These are phyloP conservation scores for Acanthamoeba rhysodes DNA, from an alignment of 208 protist species.

Conservation along the genomic window DNA sequence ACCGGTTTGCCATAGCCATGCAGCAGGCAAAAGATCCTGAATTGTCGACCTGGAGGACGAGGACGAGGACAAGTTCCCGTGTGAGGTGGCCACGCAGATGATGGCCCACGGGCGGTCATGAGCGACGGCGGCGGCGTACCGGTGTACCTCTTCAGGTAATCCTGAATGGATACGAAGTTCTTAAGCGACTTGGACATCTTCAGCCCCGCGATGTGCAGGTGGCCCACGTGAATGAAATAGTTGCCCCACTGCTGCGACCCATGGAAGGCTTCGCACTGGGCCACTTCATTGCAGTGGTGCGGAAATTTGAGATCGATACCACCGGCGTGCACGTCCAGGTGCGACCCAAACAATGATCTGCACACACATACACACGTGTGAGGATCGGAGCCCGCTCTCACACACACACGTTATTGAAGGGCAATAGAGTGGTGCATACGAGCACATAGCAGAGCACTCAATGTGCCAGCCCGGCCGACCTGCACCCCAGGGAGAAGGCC, in stretches of 20 bases:
- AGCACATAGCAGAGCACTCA: slow-evolving; percentile 99
- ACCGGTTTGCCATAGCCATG: slow-evolving; percentile 52
- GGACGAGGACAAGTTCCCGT: background rate
- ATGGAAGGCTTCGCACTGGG: slow-evolving; percentile 94
- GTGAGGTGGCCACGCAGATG: no score
- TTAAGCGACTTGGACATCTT: slow-evolving; percentile 99
- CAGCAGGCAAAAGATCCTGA: slow-evolving; percentile 66
- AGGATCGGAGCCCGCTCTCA: background rate
- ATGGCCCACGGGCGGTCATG: background rate
- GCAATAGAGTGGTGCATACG: background rate
- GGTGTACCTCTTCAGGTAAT: slow-evolving; percentile 19
- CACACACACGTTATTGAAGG: no score
- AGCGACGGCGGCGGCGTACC: background rate
- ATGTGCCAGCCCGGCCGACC: slow-evolving; percentile 99
- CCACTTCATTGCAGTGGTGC: slow-evolving; percentile 99
- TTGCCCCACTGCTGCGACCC: slow-evolving; percentile 28
- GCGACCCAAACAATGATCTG: slow-evolving; percentile 91
- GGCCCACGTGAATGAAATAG: slow-evolving; percentile 88
- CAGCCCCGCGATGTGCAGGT: slow-evolving; percentile 98
- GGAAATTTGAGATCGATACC: slow-evolving; percentile 99
- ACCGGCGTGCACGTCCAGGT: slow-evolving; percentile 98
- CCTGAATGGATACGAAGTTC: slow-evolving; percentile 99
- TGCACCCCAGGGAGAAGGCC: slow-evolving; percentile 93
- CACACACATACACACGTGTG: background rate
- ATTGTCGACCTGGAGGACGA: background rate